Conservation (phyloP, 768 basidiomycete genomes). For the Tubosaeta brunneosetosa region DNA sequence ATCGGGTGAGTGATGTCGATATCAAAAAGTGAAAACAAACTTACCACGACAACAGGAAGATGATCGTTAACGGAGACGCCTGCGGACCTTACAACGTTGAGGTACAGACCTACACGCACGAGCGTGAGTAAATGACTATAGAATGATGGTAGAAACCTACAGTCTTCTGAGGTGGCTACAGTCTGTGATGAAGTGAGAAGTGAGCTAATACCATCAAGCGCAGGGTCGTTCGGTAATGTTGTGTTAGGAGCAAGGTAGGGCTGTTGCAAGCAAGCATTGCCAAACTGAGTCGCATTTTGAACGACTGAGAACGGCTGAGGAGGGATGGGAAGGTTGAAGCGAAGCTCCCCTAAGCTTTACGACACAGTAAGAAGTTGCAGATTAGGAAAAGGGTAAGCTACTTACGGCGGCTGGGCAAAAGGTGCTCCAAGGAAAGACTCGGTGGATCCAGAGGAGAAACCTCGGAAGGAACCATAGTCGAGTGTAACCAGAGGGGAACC, state of each 20-base stretch:
- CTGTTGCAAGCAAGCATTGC: constrained; percentile 41
- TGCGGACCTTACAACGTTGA: constrained; percentile 20
- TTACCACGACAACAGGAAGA: constrained; percentile 23
- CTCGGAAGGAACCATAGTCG: constrained; percentile 18
- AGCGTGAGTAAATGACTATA: not conserved
- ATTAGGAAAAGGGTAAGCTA: not conserved
- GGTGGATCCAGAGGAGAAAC: constrained; percentile 7
- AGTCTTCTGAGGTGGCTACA: constrained; percentile 15
- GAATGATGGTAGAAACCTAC: not conserved
- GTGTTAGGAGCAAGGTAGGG: not conserved
- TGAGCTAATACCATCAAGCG: not conserved
- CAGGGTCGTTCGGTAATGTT: not conserved
- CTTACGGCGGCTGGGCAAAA: constrained; percentile 16
- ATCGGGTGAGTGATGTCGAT: too few species aligned
- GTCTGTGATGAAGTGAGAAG: constrained; percentile 6
- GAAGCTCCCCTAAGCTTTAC: constrained; percentile 14
- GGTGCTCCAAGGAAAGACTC: constrained; percentile 15
- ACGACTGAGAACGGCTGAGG: constrained; percentile 26
- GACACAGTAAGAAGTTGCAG: not conserved
- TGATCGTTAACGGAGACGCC: constrained; percentile 6
- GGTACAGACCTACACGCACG: constrained; percentile 11
- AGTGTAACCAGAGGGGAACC: constrained; percentile 9
- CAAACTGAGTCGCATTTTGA: constrained; percentile 33
- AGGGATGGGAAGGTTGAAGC: constrained; percentile 13
- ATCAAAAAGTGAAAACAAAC: not conserved